Base-by-base conservation (phyloP, 2,329 filamentous ascomycete genomes). In the Helotiales sp. region DNA sequence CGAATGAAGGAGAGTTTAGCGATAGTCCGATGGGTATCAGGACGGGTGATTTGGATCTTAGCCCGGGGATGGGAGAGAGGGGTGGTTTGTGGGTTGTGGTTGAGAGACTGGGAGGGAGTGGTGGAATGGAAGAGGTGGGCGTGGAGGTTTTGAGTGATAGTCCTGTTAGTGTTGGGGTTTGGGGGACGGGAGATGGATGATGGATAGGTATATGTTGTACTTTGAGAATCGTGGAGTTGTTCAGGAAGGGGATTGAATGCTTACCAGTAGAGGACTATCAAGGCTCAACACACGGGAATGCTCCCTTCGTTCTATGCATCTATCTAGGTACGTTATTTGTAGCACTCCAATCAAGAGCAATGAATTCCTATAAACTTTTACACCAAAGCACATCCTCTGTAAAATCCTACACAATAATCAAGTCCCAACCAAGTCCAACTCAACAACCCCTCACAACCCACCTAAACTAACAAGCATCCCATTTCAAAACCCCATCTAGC, bases 11-110 rank as follows among this genome's bases (percentile, higher is more conserved):
- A 5, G 85, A 87, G 59, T 95, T 91, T 68, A 84, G 83, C 46
- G 90, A 96, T 72, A 81, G 81, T 19, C 79, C 80, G 5, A 78
- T 80, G 57, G 85, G 84, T 0, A 79, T 96, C 25, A 81, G 90
- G 49, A 89, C 89, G 1, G 78, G 84, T 13, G 87, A 93, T 62
- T 81, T 96, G 52, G 88, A 96, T 73, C 74, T 96, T 40, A 84
- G 86, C 44, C 88, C 90, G 0, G 79, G 77, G n/a, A 73, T 81
- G 62, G 76, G 78, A 57, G 74, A 74, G 29, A 74, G 74, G 9
- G 81, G 82, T 19, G 86, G 86, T 17, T 72, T 92, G 57, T 96
- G 89, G 88, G 77, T 97, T 53, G 87, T 96, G 5, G 77, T 97
- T 40, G 92, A 97, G 73, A 82, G 89, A 63, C 81, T 93, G 67